Evolutionary conservation across 2,329 filamentous ascomycete species (phyloP).

Genomic region (Rhynchosporium secalis): DNA sequence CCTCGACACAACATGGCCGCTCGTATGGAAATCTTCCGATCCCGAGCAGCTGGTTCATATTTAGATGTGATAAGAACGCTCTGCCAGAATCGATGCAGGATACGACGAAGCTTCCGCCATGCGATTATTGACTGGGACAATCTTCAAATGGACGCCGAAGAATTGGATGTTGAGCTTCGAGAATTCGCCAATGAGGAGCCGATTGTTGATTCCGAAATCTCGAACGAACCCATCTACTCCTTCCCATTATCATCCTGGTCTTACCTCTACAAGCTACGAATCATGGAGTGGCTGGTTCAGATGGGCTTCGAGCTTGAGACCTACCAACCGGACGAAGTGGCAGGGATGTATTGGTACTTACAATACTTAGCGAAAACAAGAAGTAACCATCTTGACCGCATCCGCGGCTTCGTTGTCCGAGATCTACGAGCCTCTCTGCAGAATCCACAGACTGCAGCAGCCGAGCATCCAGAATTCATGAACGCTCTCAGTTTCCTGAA

Average conservation of each 20-base stretch:
- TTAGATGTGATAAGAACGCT: constrained; percentile 80
- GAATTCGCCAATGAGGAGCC: constrained; percentile 60
- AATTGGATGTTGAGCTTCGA: constrained; percentile 69
- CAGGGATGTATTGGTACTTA: constrained; percentile 90
- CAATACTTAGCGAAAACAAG: constrained; percentile 70
- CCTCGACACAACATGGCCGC: constrained; percentile 71
- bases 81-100: constrained; percentile 86
- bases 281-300: constrained; percentile 85
- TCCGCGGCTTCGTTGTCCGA: constrained; percentile 62
- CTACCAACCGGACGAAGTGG: constrained; percentile 82
- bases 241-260: constrained; percentile 85
- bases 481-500: constrained; percentile 57
- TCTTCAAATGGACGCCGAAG: constrained; percentile 78
- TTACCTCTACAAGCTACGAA: constrained; percentile 83
- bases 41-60: constrained; percentile 67
- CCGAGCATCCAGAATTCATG: constrained; percentile 47
- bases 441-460: constrained; percentile 16
- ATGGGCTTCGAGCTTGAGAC: constrained; percentile 92
- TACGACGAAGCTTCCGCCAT: constrained; percentile 87
- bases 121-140: constrained; percentile 80
- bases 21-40: constrained; percentile 69
- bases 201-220: constrained; percentile 49
- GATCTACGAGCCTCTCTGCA: constrained; percentile 24
- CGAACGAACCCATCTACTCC: constrained; percentile 58
- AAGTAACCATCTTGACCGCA: constrained; percentile 64